A percentile compares a stretch with the other conserved stretches of the same genome.
phyloP scores from a whole-genome alignment of 371 early-diverging fungal species.

The Haplosporangium sp. region DNA sequence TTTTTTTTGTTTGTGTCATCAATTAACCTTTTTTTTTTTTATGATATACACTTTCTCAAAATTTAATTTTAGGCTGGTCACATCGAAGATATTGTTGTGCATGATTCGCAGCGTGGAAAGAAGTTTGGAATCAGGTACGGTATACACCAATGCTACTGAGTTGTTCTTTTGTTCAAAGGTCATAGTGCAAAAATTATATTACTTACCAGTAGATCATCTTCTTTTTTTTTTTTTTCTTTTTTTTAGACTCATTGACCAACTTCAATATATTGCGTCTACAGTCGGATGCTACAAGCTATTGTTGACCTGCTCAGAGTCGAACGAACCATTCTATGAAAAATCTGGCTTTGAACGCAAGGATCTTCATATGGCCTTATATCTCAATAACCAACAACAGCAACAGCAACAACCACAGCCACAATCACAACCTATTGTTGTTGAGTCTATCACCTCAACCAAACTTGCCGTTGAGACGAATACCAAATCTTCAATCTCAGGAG shows the following conservation, averaged over 20 bases:
- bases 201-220: not conserved
- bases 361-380: slow-evolving; percentile 85
- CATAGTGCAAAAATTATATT: not conserved
- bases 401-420: slow-evolving; percentile 6
- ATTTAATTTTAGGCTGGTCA: slow-evolving; percentile 71
- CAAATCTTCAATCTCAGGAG: not conserved
- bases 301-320: slow-evolving; percentile 89
- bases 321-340: slow-evolving; percentile 94
- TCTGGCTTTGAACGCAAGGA: slow-evolving; percentile 91
- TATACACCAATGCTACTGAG: not conserved
- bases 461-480: not conserved
- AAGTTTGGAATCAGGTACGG: slow-evolving; percentile 76
- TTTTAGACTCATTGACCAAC: slow-evolving; percentile 74
- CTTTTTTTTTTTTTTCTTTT: not conserved
- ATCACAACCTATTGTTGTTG: not conserved
- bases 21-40: not conserved
- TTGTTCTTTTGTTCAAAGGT: too few species aligned
- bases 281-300: slow-evolving; percentile 85
- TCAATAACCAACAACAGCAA: slow-evolving; percentile 30
- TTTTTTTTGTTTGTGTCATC: not conserved
- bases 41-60: not conserved
- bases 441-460: too few species aligned
- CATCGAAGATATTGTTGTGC: slow-evolving; percentile 96
- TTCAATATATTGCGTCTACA: slow-evolving; percentile 72
- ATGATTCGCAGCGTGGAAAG: slow-evolving; percentile 92